These are phyloP conservation scores for Camillea tinctor DNA, from an alignment of 2,329 filamentous ascomycete species.

Conservation along the genomic window DNA sequence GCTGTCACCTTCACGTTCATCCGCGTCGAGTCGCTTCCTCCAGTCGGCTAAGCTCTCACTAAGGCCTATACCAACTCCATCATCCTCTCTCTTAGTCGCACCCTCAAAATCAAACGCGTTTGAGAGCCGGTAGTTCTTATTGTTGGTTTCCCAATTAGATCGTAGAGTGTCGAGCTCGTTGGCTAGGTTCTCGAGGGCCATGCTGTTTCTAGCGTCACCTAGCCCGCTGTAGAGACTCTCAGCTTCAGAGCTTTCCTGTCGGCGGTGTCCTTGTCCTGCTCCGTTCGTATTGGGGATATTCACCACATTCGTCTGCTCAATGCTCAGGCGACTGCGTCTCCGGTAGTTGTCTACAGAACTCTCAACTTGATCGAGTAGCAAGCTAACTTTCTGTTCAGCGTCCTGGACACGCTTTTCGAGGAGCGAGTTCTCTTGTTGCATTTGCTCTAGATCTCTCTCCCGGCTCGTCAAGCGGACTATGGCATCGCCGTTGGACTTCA, in stretches of 20 bases:
- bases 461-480: conserved; percentile 58
- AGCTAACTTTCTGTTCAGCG: conserved; percentile 88
- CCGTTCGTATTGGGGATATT: conserved; percentile 34
- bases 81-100: conserved; percentile 43
- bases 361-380: conserved; percentile 92
- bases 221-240: conserved; percentile 63
- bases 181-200: conserved; percentile 84
- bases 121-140: conserved; percentile 90
- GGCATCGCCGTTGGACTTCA: conserved; percentile 50
- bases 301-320: conserved; percentile 42
- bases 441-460: conserved; percentile 70
- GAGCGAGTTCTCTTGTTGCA: conserved; percentile 77
- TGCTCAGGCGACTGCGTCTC: conserved; percentile 64
- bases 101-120: conserved; percentile 84
- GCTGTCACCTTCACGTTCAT: conserved; percentile 36
- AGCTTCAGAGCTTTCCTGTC: conserved; percentile 57
- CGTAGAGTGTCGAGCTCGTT: conserved; percentile 88
- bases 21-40: conserved; percentile 72
- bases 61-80: conserved; percentile 48
- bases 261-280: conserved; percentile 47
- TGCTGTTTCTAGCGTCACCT: conserved; percentile 56
- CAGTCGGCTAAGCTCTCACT: conserved; percentile 76
- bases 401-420: conserved; percentile 84
- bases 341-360: conserved; percentile 92
- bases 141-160: conserved; percentile 92